phyloP scores from a whole-genome alignment of 2,329 filamentous ascomycete species.

The Ophiosphaerella narmari region DNA sequence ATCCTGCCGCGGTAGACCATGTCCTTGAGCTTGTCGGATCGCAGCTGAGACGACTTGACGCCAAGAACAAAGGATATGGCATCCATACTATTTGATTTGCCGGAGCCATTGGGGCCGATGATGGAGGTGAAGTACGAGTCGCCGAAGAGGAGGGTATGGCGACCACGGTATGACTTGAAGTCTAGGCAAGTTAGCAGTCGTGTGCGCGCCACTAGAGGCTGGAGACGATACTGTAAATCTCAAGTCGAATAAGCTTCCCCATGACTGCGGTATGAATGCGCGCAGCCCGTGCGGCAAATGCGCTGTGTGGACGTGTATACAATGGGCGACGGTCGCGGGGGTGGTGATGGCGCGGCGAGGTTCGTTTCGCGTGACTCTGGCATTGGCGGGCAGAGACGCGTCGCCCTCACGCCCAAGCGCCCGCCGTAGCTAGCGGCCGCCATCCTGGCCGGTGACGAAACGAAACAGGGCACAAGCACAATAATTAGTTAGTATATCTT shows the following conservation, averaged over 20 bases:
- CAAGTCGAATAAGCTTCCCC: conserved; percentile 94
- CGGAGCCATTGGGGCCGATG: conserved; percentile 98
- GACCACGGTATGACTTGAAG: conserved; percentile 99
- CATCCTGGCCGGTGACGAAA: conserved; percentile 25
- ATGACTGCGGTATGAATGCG: conserved; percentile 55
- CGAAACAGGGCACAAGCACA: conserved; percentile 18
- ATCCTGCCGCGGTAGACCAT: conserved; percentile 95
- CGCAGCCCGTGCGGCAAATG: conserved; percentile 16
- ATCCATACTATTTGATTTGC: conserved; percentile 99
- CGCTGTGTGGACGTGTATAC: conserved; percentile 9
- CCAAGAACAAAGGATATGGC: conserved; percentile 98
- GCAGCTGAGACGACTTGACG: conserved; percentile 97
- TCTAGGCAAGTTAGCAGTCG: conserved; percentile 57
- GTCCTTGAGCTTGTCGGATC: conserved; percentile 90
- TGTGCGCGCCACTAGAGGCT: conserved; percentile 11
- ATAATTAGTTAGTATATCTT: no score
- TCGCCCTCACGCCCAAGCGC: conserved; percentile 10
- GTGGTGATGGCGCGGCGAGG: conserved; percentile 1
- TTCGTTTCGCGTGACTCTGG: conserved; percentile 8
- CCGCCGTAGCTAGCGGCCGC: conserved; percentile 30
- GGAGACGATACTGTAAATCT: conserved; percentile 81
- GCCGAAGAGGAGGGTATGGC: conserved; percentile 91
- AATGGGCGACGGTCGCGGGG: conserved; percentile 7
- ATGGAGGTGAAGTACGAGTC: conserved; percentile 99
- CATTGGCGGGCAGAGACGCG: conserved; percentile 16